Base-by-base conservation (phyloP, 2,329 filamentous ascomycete species). In the Coniella lustricola region DNA sequence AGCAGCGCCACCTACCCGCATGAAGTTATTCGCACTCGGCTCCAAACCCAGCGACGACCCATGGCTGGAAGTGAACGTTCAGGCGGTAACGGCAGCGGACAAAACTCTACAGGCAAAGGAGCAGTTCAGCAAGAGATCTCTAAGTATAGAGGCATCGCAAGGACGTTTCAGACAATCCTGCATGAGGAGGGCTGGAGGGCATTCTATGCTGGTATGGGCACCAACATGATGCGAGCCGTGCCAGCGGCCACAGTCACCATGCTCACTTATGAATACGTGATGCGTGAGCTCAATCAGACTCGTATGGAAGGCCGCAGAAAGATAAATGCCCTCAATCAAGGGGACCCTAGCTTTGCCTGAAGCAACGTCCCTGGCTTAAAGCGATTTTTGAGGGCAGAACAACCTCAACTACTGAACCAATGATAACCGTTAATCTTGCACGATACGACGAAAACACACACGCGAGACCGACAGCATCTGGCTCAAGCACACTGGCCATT, bases 1-100 rank as follows among this genome's bases (percentile, higher is more conserved):
- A 96, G 90, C 63, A 93, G 88, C 42, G 87, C 90, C 8, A 98
- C 93, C 16, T 98, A 98, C 64, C 93, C 93, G 1, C 93, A 98
- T 63, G 93, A 98, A 68, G 93, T 98, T 16, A 84, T 98, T 44
- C 83, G 93, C 38, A 98, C 93, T 43, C 78, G 93, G 51, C 71
- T 98, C 49, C 93, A 98, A 67, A 98, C 93, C 1, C 93, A 98
- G 64, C 84, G 93, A 60, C 79, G 90, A 53, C 82, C 84, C 4
- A 70, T 77, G 18, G 74, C 76, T 1, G 74, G 77, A 7, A 69
- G 73, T 34, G 73, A 76, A 38, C 75, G 71, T 51, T 33, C 32
- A 16, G 61, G 77, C 34, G 71, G 76, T 49, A 74, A 72, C 1
- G 61, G 77, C 32, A 73, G 58, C 59, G 68, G 70, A 3, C 63